These are phyloP conservation scores for Aspergillus calidoustus DNA, from an alignment of 2,329 filamentous ascomycete genomes.

Conservation along the genomic window DNA sequence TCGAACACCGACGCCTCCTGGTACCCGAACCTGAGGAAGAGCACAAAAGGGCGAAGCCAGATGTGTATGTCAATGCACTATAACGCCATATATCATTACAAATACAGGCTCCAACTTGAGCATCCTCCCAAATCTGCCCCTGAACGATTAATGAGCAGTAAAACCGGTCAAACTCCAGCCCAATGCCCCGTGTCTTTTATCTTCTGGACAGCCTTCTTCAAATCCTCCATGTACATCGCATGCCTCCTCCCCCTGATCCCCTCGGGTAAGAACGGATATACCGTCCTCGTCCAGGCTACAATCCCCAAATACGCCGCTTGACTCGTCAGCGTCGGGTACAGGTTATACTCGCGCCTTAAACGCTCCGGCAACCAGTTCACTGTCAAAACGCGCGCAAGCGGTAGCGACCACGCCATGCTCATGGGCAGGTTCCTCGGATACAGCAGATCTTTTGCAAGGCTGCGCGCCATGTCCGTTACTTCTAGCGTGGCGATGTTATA, in stretches of 20 bases:
- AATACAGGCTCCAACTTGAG: background rate
- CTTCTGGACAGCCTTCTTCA: conserved; percentile 18
- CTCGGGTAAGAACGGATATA: background rate
- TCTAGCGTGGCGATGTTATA: conserved; percentile 29
- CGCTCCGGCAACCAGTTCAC: conserved; percentile 17
- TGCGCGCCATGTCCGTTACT: conserved; percentile 34
- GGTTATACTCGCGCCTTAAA: conserved; percentile 20
- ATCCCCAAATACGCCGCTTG: conserved; percentile 4
- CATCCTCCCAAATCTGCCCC: background rate
- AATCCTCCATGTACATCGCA: conserved; percentile 8
- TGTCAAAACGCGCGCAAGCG: background rate
- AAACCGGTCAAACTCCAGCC: background rate
- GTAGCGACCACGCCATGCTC: conserved; percentile 3
- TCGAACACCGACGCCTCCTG: background rate
- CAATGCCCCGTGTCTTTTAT: conserved; percentile 23
- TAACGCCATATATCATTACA: background rate
- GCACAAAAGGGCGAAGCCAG: background rate
- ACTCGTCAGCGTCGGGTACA: conserved; percentile 15
- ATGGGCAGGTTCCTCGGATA: conserved; percentile 19
- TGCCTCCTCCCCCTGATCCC: background rate
- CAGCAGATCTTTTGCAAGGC: conserved; percentile 20
- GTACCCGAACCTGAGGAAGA: background rate
- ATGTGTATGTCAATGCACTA: background rate
- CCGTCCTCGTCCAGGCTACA: background rate
- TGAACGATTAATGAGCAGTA: background rate